Conservation (phyloP, 2,329 filamentous ascomycete species). For the Hymenoscyphus repandus region DNA sequence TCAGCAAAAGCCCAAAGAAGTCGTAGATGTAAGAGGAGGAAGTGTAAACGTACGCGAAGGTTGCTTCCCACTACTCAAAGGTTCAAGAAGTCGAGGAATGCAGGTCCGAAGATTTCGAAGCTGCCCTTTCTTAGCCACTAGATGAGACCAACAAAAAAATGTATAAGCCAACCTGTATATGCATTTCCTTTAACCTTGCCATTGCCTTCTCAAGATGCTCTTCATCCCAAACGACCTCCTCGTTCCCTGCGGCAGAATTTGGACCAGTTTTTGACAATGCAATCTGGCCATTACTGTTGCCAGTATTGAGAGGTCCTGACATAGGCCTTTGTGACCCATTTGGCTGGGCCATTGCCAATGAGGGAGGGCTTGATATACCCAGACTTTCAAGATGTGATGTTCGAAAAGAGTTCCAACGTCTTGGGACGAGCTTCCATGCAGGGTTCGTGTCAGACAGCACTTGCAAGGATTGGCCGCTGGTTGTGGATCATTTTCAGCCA, state of each 20-base stretch:
- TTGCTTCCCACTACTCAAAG: constrained; percentile 42
- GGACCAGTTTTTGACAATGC: neutral
- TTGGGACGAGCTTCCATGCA: too few species aligned
- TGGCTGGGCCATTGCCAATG: constrained; percentile 1
- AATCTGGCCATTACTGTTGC: constrained; percentile 6
- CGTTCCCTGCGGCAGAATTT: neutral
- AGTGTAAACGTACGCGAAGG: constrained; percentile 42
- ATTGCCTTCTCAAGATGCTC: constrained; percentile 28
- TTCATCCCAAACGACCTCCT: constrained; percentile 29
- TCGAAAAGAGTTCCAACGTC: neutral
- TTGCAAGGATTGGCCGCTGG: too few species aligned
- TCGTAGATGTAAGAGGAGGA: neutral
- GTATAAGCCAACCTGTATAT: constrained; percentile 29
- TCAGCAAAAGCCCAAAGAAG: neutral
- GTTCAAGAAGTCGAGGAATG: constrained; percentile 46
- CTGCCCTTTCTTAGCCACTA: constrained; percentile 29
- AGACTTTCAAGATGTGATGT: too few species aligned
- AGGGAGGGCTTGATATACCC: too few species aligned
- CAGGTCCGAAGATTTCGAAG: constrained; percentile 43
- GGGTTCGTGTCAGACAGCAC: too few species aligned
- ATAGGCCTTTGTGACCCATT: constrained; percentile 2
- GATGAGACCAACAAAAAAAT: neutral
- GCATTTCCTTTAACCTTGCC: constrained; percentile 32
- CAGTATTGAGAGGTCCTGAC: neutral
- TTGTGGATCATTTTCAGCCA: too few species aligned